Evolutionary conservation across 2,329 filamentous ascomycete species (phyloP), one percentile per base, ranked within the genome.

Genomic region (Colletotrichum lindemuthianum): DNA sequence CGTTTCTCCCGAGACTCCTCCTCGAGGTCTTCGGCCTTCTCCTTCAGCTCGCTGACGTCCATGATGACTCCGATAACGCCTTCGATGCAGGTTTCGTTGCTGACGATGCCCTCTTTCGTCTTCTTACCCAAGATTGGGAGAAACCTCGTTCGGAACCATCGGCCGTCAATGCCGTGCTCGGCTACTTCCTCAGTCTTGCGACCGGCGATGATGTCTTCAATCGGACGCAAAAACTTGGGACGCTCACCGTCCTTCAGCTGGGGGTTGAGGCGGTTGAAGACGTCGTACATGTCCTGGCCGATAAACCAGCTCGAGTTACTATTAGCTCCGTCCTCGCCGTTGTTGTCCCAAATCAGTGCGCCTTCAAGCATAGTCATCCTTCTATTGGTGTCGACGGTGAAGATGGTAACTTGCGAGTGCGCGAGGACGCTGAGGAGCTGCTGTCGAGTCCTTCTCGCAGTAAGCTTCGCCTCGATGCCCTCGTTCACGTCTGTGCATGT

Each of bases 401-500:
- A 94, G 1, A 95, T 83, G 2, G 91, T 92, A 36, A 93, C 90
- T 58, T 89, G 87, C 0, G 91, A 89, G 70, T 93, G 90, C 40
- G 89, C 86, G 59, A 94, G 88, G 33, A 94, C 91, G 65, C 88
- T 90, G 8, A 89, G 80, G 0, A 95, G 81, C 72, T 93, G 90
- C 70, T 90, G 86, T n/a, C 88, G 84, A 15, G 86, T 90, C 61
- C 87, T 83, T 66, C 87, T 88, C 13, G 89, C 89, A 52, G 84
- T 84, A 66, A 90, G 82, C 64, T 90, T 88, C 12, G 89, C 85
- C 71, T 91, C 83, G 3, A 93, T 89, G 47, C 88, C 83, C 66
- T 93, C 90, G 71, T 94, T 89, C 15, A 93, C 90, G 68, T 95
- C 91, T 11, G 91, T 93, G 70, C 89, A 93, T 1, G 90, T 93